Evolutionary conservation across 352 stramenopile genomes (phyloP).

Genomic region (Phytopythium ostracodes): DNA sequence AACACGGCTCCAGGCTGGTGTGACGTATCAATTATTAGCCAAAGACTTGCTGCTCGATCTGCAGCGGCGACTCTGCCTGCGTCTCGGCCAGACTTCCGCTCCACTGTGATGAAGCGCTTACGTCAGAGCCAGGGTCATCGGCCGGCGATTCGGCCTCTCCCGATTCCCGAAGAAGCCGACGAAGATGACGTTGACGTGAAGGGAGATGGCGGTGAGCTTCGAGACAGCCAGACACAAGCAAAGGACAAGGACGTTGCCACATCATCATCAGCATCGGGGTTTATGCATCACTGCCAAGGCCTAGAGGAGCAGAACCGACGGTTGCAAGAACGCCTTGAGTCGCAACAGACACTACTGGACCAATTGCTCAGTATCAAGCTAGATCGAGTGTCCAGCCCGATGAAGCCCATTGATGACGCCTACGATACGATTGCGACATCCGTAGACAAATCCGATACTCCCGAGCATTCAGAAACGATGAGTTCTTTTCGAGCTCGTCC

Average conservation of each 20-base stretch:
- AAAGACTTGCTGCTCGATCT: neutral
- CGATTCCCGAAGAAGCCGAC: conserved; percentile 12
- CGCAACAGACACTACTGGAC: conserved; percentile 33
- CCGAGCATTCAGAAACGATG: neutral
- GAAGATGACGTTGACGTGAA: neutral
- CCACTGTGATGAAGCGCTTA: conserved; percentile 17
- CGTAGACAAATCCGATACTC: neutral
- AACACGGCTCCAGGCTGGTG: too few species aligned
- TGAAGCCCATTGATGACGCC: neutral
- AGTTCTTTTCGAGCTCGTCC: neutral
- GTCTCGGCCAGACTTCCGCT: conserved; percentile 10
- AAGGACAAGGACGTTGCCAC: neutral
- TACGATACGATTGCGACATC: neutral
- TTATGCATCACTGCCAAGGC: neutral
- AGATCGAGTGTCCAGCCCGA: conserved; percentile 2
- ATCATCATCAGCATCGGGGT: neutral
- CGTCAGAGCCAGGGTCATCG: neutral
- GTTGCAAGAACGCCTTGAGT: conserved; percentile 23
- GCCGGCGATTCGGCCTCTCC: neutral
- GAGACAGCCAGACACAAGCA: neutral
- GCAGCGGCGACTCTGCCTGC: neutral
- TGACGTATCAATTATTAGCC: too few species aligned
- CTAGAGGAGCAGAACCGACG: conserved; percentile 31
- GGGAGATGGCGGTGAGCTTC: neutral
- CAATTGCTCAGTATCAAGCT: conserved; percentile 25